Base-by-base conservation (phyloP, 257 asterid species). In the Gentiana macrophylla region DNA sequence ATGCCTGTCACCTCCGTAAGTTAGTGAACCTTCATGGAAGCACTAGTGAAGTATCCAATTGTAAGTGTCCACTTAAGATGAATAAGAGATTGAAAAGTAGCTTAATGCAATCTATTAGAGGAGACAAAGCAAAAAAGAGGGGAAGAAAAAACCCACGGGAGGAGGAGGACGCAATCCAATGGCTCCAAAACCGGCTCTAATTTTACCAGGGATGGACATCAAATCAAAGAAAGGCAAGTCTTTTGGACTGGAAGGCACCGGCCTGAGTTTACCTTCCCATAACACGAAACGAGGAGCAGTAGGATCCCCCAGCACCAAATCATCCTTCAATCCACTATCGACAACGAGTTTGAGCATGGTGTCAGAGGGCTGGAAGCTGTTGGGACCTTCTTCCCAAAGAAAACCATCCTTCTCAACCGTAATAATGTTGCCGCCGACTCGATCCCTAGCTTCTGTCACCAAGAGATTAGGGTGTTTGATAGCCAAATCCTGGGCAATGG, bases 381-480 rank as follows among this genome's bases (percentile, higher is more conserved):
- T 91, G 49, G 98, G 98, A 38, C 98, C 98, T 78, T 91, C 98
- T 70, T 91, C 98, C 98, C 98, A 91, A 2, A 91, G 84, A 77
- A 79, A 91, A 2, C 98, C 98, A 38, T 84, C 94, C 68, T 76
- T 81, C 60, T 81, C 89, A 38, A 82, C 68, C 38, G 98, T 91
- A 33, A 82, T 87, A 65, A 91, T 91, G 74, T 91, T 91, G 12
- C 98, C 98, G 32, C 98, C 98, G 1, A 82, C 95, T 48, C 92
- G 80, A 60, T 87, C 93, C 50, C 84, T 82, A 50, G 96, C 94
- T 64, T 91, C 98, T 59, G 96, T 91, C 59, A 91, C 90, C 67
- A 91, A 47, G 13, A 91, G 24, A 70, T 70, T 77, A 8, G 82
- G 67, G 75, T 90, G 80, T 63, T 78, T 83, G 24, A 80, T 72